A percentile compares a stretch with the other conserved stretches of the same genome.
Evolutionary conservation across 148 eudicot species (phyloP).

Genomic region (Cornus controversa): DNA sequence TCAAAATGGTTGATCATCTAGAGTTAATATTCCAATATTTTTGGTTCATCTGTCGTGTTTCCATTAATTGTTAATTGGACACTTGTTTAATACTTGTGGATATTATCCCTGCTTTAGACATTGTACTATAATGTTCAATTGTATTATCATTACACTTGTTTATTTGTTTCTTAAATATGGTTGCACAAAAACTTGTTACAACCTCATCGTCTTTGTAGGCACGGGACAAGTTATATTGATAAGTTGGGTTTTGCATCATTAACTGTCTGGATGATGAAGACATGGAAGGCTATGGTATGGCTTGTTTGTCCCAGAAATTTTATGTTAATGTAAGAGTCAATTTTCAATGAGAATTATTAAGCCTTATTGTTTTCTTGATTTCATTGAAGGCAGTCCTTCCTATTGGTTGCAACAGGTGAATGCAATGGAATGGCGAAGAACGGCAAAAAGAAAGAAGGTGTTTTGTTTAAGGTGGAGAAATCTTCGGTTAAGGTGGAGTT

Average conservation of each 20-base stretch:
- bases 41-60: no score
- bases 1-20: no score
- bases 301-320: slow-evolving; percentile 19
- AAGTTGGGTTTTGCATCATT: no score
- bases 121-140: not conserved
- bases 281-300: slow-evolving; percentile 93
- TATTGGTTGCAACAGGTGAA: no score
- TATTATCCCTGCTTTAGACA: not conserved
- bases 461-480: no score
- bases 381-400: slow-evolving; percentile 95
- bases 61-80: not conserved
- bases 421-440: no score
- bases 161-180: not conserved
- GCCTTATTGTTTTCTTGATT: slow-evolving; percentile 34
- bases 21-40: no score
- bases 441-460: no score
- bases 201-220: slow-evolving; percentile 38
- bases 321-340: not conserved
- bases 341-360: slow-evolving; percentile 11
- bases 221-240: no score
- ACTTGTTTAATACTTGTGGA: no score
- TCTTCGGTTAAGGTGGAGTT: no score
- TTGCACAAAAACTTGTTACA: not conserved
- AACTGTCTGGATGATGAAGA: slow-evolving; percentile 97
- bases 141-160: not conserved